A percentile compares a stretch with the other conserved stretches of the same genome.
These are phyloP conservation scores for Umbelopsis vinacea DNA, from an alignment of 192 early-diverging fungal genomes.

Conservation along the genomic window DNA sequence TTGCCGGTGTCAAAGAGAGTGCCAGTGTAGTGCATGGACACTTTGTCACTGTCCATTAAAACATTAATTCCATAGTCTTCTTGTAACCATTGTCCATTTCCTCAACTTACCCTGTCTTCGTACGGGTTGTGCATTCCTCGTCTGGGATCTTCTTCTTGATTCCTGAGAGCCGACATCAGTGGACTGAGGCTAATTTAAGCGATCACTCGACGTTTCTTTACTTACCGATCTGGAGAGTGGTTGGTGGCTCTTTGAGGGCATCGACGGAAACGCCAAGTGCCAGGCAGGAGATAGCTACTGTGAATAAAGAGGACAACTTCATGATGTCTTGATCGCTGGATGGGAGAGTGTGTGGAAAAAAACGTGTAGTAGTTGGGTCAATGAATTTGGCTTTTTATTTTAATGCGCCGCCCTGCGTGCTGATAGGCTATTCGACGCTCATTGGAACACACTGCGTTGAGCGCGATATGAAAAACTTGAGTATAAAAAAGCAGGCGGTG, in stretches of 20 bases:
- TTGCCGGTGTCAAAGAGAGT: conserved; percentile 61
- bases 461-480: no score
- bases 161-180: conserved; percentile 23
- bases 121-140: conserved; percentile 51
- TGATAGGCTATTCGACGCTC: background rate
- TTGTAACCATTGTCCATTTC: background rate
- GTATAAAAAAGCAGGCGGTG: no score
- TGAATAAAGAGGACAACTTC: background rate
- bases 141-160: conserved; percentile 58
- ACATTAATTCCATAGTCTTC: no score
- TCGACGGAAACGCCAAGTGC: conserved; percentile 24
- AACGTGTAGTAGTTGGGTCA: background rate
- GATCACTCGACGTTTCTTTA: background rate
- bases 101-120: conserved; percentile 45
- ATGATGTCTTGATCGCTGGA: background rate
- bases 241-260: conserved; percentile 47
- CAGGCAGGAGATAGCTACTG: conserved; percentile 12
- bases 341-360: background rate
- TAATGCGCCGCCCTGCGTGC: background rate
- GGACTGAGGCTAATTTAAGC: background rate
- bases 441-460: no score
- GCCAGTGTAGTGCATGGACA: conserved; percentile 83
- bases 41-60: conserved; percentile 49
- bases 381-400: background rate
- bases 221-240: conserved; percentile 53